These are phyloP conservation scores for Candida multigemmis DNA, from an alignment of 805 yeast species.

Conservation along the genomic window DNA sequence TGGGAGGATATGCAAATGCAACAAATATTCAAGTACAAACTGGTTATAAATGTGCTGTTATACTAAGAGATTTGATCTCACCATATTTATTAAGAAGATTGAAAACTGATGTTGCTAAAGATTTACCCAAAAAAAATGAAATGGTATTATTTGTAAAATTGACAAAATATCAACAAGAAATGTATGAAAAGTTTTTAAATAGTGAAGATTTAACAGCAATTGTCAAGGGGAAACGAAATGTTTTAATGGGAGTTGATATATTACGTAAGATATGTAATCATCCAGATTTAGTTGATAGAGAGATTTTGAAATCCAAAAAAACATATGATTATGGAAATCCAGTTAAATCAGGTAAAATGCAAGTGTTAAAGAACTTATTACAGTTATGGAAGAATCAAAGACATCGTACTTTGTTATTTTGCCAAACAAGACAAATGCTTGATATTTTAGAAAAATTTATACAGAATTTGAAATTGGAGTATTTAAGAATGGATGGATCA, in stretches of 20 bases:
- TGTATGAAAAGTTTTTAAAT: constrained; percentile 65
- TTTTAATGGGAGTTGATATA: constrained; percentile 83
- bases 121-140: constrained; percentile 85
- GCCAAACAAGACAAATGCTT: constrained; percentile 92
- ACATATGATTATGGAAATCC: constrained; percentile 45
- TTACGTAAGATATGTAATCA: constrained; percentile 91
- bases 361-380: constrained; percentile 69
- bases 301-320: constrained; percentile 21
- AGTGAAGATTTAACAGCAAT: constrained; percentile 72
- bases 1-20: constrained; percentile 98
- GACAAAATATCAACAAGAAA: constrained; percentile 64
- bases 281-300: constrained; percentile 69
- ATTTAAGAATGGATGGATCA: constrained; percentile 88
- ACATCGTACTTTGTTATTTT: constrained; percentile 75
- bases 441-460: constrained; percentile 73
- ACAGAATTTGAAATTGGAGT: constrained; percentile 32
- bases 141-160: constrained; percentile 88
- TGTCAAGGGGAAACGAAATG: constrained; percentile 67
- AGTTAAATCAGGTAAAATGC: constrained; percentile 76
- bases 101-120: constrained; percentile 91
- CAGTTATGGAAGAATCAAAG: constrained; percentile 69
- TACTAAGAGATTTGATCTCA: constrained; percentile 76
- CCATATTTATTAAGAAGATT: constrained; percentile 84
- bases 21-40: constrained; percentile 93
- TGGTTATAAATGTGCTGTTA: constrained; percentile 92